A percentile compares a stretch with the other conserved stretches of the same genome.
These are phyloP conservation scores for Fomitiporia mediterranea DNA, from an alignment of 1,284 basidiomycete genomes.

Conservation along the genomic window DNA sequence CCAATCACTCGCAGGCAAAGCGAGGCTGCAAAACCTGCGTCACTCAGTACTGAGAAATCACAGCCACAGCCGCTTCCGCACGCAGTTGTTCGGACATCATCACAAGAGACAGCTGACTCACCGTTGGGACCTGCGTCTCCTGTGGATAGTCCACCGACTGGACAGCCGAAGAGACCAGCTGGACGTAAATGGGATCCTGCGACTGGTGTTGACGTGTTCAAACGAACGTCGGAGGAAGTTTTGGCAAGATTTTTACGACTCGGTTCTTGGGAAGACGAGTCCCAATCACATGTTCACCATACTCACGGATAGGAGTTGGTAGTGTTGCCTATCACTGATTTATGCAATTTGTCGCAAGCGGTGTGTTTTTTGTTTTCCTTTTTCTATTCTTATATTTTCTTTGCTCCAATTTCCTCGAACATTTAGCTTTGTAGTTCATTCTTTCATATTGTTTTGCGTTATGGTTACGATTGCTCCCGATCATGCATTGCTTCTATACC, in stretches of 20 bases:
- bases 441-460: neutral
- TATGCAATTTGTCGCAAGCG: neutral
- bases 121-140: constrained; percentile 16
- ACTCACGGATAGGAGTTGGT: neutral
- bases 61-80: neutral
- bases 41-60: constrained; percentile 21
- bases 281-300: neutral
- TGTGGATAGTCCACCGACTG: constrained; percentile 24
- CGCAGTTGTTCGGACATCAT: constrained; percentile 13
- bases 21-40: constrained; percentile 10
- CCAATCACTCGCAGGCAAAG: constrained; percentile 23
- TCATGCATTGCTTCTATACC: neutral
- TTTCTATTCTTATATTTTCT: neutral
- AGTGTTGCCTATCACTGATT: too few species aligned
- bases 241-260: constrained; percentile 73
- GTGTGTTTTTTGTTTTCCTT: neutral
- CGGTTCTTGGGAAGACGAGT: constrained; percentile 55
- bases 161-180: constrained; percentile 28
- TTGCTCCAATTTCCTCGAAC: neutral
- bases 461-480: constrained; percentile 3
- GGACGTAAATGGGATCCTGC: constrained; percentile 74
- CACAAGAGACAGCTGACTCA: constrained; percentile 20
- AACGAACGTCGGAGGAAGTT: constrained; percentile 78
- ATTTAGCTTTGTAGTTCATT: neutral
- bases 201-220: constrained; percentile 75